These are phyloP conservation scores for Podochytrium sp. DNA, from an alignment of 192 early-diverging fungal species.

Conservation along the genomic window DNA sequence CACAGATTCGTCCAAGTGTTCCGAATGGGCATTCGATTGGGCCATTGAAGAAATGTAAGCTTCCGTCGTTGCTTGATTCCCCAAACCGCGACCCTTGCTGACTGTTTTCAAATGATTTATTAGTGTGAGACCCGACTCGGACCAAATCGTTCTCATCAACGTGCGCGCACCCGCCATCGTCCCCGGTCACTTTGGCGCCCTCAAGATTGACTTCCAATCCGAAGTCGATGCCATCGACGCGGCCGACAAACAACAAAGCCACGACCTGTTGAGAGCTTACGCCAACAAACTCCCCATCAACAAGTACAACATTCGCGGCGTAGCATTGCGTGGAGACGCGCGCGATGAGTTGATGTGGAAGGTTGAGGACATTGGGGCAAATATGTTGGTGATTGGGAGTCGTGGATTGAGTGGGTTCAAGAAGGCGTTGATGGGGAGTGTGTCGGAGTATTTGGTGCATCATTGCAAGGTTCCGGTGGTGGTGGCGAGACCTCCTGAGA, in stretches of 20 bases:
- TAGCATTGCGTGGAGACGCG: constrained; percentile 58
- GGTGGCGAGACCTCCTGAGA: constrained; percentile 13
- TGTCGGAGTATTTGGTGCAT: constrained; percentile 32
- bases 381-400: constrained; percentile 61
- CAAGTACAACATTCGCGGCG: constrained; percentile 38
- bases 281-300: constrained; percentile 28
- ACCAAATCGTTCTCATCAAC: constrained; percentile 29
- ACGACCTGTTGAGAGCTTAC: constrained; percentile 17
- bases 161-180: not conserved
- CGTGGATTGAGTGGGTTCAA: constrained; percentile 63
- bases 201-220: not conserved
- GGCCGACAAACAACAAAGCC: constrained; percentile 3
- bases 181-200: not conserved
- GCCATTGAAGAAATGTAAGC: constrained; percentile 44
- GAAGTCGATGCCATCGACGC: constrained; percentile 1
- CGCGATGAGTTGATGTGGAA: constrained; percentile 62
- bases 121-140: constrained; percentile 33
- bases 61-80: too few species aligned
- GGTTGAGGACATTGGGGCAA: constrained; percentile 55
- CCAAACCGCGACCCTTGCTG: too few species aligned
- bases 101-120: too few species aligned
- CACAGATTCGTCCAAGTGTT: constrained; percentile 31
- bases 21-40: constrained; percentile 40
- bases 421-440: constrained; percentile 45
- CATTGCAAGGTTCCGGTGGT: constrained; percentile 23